Conservation (phyloP, 306 rosid species). For the Geum urbanum region DNA sequence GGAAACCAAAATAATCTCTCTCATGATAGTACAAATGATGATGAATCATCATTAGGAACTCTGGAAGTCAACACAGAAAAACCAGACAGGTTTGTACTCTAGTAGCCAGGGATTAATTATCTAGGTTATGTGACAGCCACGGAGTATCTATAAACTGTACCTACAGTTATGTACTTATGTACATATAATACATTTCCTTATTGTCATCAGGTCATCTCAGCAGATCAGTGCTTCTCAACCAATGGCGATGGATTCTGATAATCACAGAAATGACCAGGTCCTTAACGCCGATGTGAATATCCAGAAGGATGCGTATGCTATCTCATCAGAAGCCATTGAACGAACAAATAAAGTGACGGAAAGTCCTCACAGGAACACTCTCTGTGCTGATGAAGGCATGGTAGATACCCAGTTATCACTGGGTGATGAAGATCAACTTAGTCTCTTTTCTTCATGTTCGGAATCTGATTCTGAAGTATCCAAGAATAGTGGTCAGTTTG, state of each 20-base stretch:
- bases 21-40: conserved; percentile 25
- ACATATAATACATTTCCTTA: conserved; percentile 8
- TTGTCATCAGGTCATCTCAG: conserved; percentile 29
- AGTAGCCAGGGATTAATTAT: background rate
- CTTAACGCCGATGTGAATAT: conserved; percentile 26
- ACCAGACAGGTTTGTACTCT: conserved; percentile 22
- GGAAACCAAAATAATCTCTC: conserved; percentile 21
- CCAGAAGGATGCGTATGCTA: conserved; percentile 19
- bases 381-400: conserved; percentile 37
- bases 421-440: conserved; percentile 47
- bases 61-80: conserved; percentile 33
- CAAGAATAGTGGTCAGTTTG: conserved; percentile 32
- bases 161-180: background rate
- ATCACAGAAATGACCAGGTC: conserved; percentile 25
- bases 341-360: conserved; percentile 26
- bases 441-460: conserved; percentile 53
- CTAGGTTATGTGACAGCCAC: background rate
- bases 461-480: conserved; percentile 52
- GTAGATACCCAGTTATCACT: conserved; percentile 52
- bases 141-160: background rate
- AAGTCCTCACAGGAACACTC: conserved; percentile 24
- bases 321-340: conserved; percentile 31
- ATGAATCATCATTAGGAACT: conserved; percentile 33
- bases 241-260: conserved; percentile 25
- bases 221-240: conserved; percentile 12